Conservation (phyloP, 345 rosid species). For the Dipteronia dyeriana region DNA sequence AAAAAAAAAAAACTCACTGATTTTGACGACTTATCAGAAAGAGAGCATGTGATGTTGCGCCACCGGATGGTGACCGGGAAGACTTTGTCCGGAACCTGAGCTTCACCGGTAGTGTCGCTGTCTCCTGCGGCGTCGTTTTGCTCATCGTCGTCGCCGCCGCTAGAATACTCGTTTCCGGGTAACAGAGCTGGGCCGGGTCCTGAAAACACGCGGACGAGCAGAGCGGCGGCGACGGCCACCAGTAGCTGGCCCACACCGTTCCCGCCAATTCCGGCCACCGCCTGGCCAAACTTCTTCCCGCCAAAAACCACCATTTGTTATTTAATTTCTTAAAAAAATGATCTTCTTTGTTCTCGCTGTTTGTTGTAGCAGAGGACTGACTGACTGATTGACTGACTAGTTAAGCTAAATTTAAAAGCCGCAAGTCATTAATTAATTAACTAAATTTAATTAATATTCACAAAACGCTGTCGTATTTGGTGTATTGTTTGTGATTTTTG, state of each 20-base stretch:
- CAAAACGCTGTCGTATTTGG: not conserved
- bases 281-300: slow-evolving; percentile 66
- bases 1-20: slow-evolving; percentile 46
- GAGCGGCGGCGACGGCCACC: slow-evolving; percentile 77
- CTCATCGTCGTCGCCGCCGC: slow-evolving; percentile 26
- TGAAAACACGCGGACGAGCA: slow-evolving; percentile 72
- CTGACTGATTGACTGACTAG: too few species aligned
- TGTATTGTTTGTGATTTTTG: too few species aligned
- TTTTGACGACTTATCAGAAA: slow-evolving; percentile 73
- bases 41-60: slow-evolving; percentile 82
- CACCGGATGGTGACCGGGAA: slow-evolving; percentile 79
- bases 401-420: not conserved
- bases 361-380: not conserved
- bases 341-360: not conserved
- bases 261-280: slow-evolving; percentile 61
- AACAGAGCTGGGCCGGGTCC: slow-evolving; percentile 72
- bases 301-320: slow-evolving; percentile 58
- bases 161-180: slow-evolving; percentile 47
- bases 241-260: slow-evolving; percentile 65
- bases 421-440: not conserved
- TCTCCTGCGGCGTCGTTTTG: slow-evolving; percentile 8
- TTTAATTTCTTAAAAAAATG: not conserved
- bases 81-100: slow-evolving; percentile 47
- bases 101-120: slow-evolving; percentile 23
- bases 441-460: not conserved